Evolutionary conservation across 2,329 filamentous ascomycete genomes (phyloP), one percentile per base, ranked within the genome.

Genomic region (Nemania serpens): DNA sequence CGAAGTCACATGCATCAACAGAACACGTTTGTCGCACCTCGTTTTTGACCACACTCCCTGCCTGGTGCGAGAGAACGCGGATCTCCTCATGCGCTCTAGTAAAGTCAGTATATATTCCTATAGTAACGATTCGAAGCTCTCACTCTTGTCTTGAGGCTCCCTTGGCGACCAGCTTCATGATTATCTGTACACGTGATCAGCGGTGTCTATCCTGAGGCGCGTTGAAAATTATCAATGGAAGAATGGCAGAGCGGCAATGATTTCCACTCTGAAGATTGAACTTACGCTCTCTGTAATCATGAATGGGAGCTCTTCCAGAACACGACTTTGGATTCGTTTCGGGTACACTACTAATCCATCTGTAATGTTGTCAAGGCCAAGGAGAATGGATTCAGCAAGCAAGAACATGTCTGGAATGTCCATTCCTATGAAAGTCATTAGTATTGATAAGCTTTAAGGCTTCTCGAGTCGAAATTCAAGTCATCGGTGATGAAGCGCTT

Each of bases 291-390:
- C 72, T 1, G 71, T 93, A 7, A 87, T 84, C 89, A 94, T 96
- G 78, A 97, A 96, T 1, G 93, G 93, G 13, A 97, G 84, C 50
- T 74, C 70, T 48, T 71, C 65, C 12, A 96, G 83, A 47, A 96
- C 81, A 64, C 84, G 87, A 60, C 83, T 81, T 62, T 82, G 80
- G 73, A 96, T 91, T 58, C 87, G 82, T 58, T 85, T 83, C 22
- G 91, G 91, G 76, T 96, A 97, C 41, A 97, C 84, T n/a, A 91
- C 88, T 11, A 92, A 79, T 10, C 89, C 88, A 55, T 82, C 80
- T 33, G 81, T 82, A 47, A 92, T 83, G 68, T 91, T 91, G 73
- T 91, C 85, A 58, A 88, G 75, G 7, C 86, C 81, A 49, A 90
- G 84, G 7, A 88, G 78, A 66, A 92, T 84, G 18, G 88, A 84